Conservation (phyloP, 2,329 filamentous ascomycete species). For the Myriosclerotinia scirpicola region DNA sequence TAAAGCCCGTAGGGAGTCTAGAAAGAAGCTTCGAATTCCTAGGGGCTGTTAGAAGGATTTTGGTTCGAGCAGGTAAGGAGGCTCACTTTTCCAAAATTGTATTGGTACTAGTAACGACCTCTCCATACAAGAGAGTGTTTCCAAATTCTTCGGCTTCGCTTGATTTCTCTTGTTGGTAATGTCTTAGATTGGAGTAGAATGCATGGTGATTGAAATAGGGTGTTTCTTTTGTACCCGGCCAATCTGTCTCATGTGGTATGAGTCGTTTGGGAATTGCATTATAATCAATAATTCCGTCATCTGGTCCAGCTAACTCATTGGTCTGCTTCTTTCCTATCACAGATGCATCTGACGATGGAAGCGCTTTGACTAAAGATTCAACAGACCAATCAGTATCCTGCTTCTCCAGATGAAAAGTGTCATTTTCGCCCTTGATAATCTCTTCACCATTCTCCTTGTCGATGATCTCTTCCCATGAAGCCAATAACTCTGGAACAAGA, state of each 20-base stretch:
- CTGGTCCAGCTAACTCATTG: conserved; percentile 41
- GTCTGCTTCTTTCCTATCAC: conserved; percentile 39
- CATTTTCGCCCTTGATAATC: conserved; percentile 76
- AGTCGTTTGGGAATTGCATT: conserved; percentile 71
- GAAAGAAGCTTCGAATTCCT: conserved; percentile 78
- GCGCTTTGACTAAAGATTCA: conserved; percentile 53
- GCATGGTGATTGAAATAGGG: conserved; percentile 82
- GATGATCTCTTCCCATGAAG: conserved; percentile 66
- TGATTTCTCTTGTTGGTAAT: conserved; percentile 60
- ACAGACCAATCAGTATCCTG: conserved; percentile 61
- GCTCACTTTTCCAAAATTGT: conserved; percentile 83
- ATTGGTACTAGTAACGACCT: conserved; percentile 92
- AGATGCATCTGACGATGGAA: conserved; percentile 41
- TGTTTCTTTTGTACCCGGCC: conserved; percentile 71
- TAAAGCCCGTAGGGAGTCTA: conserved; percentile 80
- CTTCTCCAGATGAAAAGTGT: conserved; percentile 77
- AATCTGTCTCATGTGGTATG: conserved; percentile 65
- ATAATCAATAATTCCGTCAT: conserved; percentile 71
- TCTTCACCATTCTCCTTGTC: conserved; percentile 64
- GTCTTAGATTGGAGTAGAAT: conserved; percentile 70
- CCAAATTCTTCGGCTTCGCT: conserved; percentile 68
- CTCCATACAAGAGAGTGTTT: conserved; percentile 76
- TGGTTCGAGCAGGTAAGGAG: conserved; percentile 6
- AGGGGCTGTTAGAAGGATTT: conserved; percentile 22
- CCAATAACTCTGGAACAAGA: conserved; percentile 67